These are phyloP conservation scores for Cronartium quercuum DNA, from an alignment of 1,284 basidiomycete genomes.

Conservation along the genomic window DNA sequence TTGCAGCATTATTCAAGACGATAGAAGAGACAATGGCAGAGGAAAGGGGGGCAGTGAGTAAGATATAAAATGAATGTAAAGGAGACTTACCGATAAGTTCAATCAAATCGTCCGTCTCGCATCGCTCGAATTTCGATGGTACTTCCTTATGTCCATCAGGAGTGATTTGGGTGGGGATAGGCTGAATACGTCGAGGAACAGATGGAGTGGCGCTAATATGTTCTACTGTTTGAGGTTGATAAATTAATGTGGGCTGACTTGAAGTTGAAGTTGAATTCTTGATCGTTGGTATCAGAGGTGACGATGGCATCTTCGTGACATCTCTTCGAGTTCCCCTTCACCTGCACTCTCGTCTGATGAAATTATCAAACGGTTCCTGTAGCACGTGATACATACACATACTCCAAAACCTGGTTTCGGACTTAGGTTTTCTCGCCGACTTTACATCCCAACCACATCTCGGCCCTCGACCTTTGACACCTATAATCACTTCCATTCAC, in stretches of 20 bases:
- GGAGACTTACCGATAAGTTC: conserved; percentile 10
- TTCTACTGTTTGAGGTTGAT: not conserved
- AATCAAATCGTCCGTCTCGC: conserved; percentile 14
- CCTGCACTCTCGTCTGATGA: no score
- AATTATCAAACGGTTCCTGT: no score
- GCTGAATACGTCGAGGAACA: not conserved
- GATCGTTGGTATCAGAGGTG: not conserved
- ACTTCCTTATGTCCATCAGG: not conserved
- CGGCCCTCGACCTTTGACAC: no score
- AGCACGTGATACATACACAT: no score
- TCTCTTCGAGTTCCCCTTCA: no score
- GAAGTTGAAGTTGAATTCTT: not conserved
- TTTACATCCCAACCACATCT: no score
- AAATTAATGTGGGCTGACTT: not conserved
- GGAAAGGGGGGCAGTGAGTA: not conserved
- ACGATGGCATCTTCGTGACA: no score
- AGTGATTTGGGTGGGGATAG: not conserved
- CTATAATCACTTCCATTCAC: no score
- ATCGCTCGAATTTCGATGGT: conserved; percentile 1
- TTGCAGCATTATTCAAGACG: not conserved
- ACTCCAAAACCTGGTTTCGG: no score
- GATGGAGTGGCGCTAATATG: not conserved
- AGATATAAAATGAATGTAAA: not conserved
- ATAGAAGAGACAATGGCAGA: not conserved
- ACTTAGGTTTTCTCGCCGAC: no score